A percentile compares a stretch with the other conserved stretches of the same genome.
Conservation (phyloP, 169 alveolate genomes). For the Babesia ovis region DNA sequence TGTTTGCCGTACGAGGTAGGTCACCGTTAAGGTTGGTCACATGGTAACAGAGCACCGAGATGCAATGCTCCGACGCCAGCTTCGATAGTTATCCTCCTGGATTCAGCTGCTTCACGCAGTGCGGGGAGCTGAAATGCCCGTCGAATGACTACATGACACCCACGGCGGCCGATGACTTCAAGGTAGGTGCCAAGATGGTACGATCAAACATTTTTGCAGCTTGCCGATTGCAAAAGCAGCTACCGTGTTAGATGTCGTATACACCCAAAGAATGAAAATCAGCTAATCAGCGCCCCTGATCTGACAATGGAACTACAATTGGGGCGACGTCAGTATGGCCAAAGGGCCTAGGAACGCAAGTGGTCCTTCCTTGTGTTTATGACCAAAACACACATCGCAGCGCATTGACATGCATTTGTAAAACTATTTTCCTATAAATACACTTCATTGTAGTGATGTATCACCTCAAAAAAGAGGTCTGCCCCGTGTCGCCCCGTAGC, state of each 20-base stretch:
- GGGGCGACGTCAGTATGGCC: slow-evolving; percentile 5
- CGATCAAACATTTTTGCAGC: slow-evolving; percentile 4
- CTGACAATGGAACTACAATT: slow-evolving; percentile 54
- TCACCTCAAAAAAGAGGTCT: not conserved
- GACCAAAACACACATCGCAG: not conserved
- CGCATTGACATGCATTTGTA: not conserved
- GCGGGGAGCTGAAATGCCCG: slow-evolving; percentile 63
- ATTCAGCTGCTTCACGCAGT: slow-evolving; percentile 56
- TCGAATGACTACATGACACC: slow-evolving; percentile 47
- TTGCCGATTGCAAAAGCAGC: slow-evolving; percentile 65
- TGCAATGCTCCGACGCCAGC: slow-evolving; percentile 60
- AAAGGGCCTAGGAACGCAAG: not conserved
- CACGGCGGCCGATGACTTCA: slow-evolving; percentile 34
- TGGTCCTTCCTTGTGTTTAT: not conserved
- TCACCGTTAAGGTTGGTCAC: not conserved
- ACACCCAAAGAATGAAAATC: slow-evolving; percentile 20
- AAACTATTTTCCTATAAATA: not conserved
- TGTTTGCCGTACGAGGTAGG: slow-evolving; percentile 63
- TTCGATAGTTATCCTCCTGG: slow-evolving; percentile 48
- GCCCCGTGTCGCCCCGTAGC: slow-evolving; percentile 31
- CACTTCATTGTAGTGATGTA: not conserved
- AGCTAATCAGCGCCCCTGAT: slow-evolving; percentile 40
- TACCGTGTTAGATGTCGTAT: slow-evolving; percentile 56
- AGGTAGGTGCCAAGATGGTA: slow-evolving; percentile 26
- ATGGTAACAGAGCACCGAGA: slow-evolving; percentile 45